These are phyloP conservation scores for Xylaria venustula DNA, from an alignment of 495 filamentous ascomycete genomes.

Conservation along the genomic window DNA sequence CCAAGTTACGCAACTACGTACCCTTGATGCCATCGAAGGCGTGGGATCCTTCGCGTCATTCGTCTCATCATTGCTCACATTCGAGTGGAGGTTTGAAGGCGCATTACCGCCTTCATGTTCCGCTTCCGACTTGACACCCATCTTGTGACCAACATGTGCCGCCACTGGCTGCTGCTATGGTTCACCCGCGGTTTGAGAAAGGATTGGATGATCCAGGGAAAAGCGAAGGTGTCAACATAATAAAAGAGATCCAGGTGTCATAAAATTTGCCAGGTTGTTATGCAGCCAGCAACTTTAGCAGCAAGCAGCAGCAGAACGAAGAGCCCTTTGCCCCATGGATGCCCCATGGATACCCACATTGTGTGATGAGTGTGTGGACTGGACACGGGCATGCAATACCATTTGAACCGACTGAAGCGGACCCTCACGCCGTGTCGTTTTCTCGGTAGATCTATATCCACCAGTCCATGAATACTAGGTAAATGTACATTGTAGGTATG, in stretches of 20 bases:
- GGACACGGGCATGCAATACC: not conserved
- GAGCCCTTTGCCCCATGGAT: not conserved
- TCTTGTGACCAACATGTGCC: not conserved
- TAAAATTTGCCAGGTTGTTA: conserved; percentile 2
- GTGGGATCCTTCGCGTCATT: not conserved
- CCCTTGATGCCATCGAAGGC: conserved; percentile 1
- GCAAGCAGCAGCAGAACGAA: not conserved
- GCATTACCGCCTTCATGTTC: not conserved
- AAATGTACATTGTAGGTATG: too few species aligned
- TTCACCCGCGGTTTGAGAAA: not conserved
- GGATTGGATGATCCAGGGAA: not conserved
- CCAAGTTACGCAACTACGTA: not conserved
- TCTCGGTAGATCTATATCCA: not conserved
- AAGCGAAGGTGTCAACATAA: not conserved
- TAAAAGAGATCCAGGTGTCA: not conserved
- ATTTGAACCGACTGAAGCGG: not conserved
- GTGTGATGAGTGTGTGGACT: not conserved
- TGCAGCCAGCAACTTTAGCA: not conserved
- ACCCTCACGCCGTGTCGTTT: not conserved
- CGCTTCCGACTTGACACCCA: not conserved
- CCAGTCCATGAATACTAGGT: not conserved
- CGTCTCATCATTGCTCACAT: not conserved
- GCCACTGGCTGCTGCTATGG: not conserved
- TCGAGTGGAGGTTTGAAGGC: not conserved
- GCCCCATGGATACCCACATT: conserved; percentile 9